Evolutionary conservation across 352 stramenopile species (phyloP).

Genomic region (Blastocystis sp.): DNA sequence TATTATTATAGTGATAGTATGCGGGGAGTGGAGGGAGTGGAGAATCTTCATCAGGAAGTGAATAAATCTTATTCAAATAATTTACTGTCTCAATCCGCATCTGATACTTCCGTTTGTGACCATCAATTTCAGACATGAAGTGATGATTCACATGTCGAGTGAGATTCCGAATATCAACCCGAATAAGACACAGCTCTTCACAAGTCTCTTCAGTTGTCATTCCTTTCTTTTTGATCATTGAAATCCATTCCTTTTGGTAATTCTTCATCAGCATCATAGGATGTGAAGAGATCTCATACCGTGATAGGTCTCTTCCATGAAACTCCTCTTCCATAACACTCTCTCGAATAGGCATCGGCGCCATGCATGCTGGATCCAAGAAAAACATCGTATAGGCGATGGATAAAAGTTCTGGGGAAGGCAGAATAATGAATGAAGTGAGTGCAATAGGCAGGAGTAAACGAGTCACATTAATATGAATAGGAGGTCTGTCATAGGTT

Average conservation of each 20-base stretch:
- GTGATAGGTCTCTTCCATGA: not conserved
- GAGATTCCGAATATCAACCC: conserved; percentile 71
- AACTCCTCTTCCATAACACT: not conserved
- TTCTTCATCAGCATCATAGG: not conserved
- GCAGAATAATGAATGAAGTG: conserved; percentile 71
- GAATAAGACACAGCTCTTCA: conserved; percentile 5
- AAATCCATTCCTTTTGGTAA: not conserved
- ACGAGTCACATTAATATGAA: conserved; percentile 15
- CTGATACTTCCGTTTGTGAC: conserved; percentile 72
- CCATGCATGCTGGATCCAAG: not conserved
- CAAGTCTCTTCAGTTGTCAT: not conserved
- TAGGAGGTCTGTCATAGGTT: not conserved
- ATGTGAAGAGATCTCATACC: not conserved
- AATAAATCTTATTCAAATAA: conserved; percentile 31
- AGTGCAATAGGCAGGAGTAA: conserved; percentile 67
- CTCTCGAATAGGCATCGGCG: not conserved
- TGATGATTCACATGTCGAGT: conserved; percentile 72
- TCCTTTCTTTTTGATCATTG: not conserved
- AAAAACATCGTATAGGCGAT: conserved; percentile 51
- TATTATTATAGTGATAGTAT: conserved; percentile 45
- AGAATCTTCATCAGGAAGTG: not conserved
- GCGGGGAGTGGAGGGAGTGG: not conserved
- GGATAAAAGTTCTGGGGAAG: conserved; percentile 20
- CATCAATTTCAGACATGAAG: conserved; percentile 71
- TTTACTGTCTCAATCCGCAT: conserved; percentile 59